Base-by-base conservation (phyloP, 495 filamentous ascomycete species). In the Viridothelium virens region DNA sequence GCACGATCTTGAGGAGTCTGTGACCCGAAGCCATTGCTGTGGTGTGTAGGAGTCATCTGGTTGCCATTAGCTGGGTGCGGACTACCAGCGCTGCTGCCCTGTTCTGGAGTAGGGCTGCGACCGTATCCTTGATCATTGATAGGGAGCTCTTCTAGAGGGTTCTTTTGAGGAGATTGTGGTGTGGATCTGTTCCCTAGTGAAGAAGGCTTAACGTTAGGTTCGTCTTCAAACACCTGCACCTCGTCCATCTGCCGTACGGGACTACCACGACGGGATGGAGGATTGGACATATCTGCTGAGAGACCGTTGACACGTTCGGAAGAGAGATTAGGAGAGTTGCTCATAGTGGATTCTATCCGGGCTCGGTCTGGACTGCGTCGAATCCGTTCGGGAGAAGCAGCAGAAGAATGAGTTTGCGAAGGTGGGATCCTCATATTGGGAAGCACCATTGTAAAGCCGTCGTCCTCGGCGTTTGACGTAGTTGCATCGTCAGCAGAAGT, bases 381-480 rank as follows among this genome's bases (percentile, higher is more conserved):
- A 9, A 14, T 18, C 31, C 53, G n/a, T 59, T 59, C 53, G 7
- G 53, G 61, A 41, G 61, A 47, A 7, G 61, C 34, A 31, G 31
- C 31, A 16, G 67, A 69, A 6, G 71, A 71, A 1, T 65, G 61
- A 12, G 63, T 38, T 12, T 69, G 70, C 6, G 46, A 31, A 36
- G 16, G 16, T 31, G 39, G 25, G 14, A 16, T 61, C 66, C 66
- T 59, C 41, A 78, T 65, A 53, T 66, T 71, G 10, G 77, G 77
- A 14, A 79, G 70, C 3, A 79, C 77, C 74, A 79, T 77, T 31
- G 77, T 77, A 65, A 79, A 79, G 39, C 74, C 74, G 56, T 79
- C 77, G 1, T 78, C 77, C 44, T 75, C 74, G 16, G 61, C 68
- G 41, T 69, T 36, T 44, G 66, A 41, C 11, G 71, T 66, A n/a